Conservation (phyloP, 306 rosid species). For the cucumber (Cucumis sativus) region DNA sequence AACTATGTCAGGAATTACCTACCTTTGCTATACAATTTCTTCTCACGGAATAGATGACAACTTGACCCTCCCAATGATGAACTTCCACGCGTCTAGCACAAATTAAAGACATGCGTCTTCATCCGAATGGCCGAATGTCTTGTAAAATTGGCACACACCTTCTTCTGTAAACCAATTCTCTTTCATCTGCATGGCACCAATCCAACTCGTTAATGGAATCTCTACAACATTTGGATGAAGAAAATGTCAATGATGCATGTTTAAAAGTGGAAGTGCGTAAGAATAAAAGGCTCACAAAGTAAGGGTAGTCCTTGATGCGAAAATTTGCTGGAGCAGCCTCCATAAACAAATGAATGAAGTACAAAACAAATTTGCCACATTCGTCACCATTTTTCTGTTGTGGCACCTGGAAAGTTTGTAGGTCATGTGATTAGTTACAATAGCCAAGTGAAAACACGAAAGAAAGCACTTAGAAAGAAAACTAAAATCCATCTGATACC, state of each 20-base stretch:
- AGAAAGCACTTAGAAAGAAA: too few relatives aligned
- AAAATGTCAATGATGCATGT: not conserved
- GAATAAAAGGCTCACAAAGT: slow-evolving; percentile 44
- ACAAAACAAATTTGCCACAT: slow-evolving; percentile 67
- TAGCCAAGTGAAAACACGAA: too few relatives aligned
- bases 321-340: slow-evolving; percentile 46
- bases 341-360: slow-evolving; percentile 54
- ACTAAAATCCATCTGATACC: too few relatives aligned
- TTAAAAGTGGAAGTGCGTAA: not conserved
- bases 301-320: slow-evolving; percentile 41
- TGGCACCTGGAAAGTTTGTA: slow-evolving; percentile 43
- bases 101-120: slow-evolving; percentile 8
- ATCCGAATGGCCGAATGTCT: slow-evolving; percentile 15
- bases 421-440: not conserved
- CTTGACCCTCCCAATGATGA: not conserved
- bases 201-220: slow-evolving; percentile 5
- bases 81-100: not conserved
- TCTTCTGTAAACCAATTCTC: slow-evolving; percentile 46
- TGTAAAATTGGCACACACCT: slow-evolving; percentile 31
- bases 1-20: not conserved
- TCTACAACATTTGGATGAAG: not conserved
- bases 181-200: slow-evolving; percentile 48
- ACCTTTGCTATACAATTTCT: slow-evolving; percentile 1
- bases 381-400: slow-evolving; percentile 60
- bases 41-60: not conserved